phyloP scores from a whole-genome alignment of 108 stramenopile genomes.

The Seminavis robusta region DNA sequence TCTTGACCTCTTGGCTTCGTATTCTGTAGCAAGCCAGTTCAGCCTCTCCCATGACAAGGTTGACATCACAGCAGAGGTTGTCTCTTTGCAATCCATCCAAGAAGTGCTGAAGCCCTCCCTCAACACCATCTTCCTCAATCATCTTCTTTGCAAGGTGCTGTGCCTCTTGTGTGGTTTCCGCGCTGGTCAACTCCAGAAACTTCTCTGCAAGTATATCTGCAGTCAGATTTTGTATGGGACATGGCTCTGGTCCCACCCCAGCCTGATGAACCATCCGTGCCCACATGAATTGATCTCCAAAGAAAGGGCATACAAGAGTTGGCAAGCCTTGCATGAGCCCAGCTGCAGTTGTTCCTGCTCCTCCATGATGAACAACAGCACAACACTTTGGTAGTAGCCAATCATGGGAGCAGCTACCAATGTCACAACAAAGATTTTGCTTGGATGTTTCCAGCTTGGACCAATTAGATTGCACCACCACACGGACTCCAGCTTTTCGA shows the following conservation, averaged over 20 bases:
- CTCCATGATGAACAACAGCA: conserved; percentile 84
- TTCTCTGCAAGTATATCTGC: conserved; percentile 43
- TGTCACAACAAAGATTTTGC: conserved; percentile 33
- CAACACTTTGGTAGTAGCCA: conserved; percentile 65
- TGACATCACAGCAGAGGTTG: conserved; percentile 50
- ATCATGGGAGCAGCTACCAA: conserved; percentile 75
- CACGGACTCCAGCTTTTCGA: conserved; percentile 25
- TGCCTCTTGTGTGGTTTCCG: conserved; percentile 31
- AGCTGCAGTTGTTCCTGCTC: conserved; percentile 81
- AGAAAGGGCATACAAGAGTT: conserved; percentile 77
- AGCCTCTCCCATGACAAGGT: conserved; percentile 25
- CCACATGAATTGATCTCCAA: conserved; percentile 82
- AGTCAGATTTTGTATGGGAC: conserved; percentile 50
- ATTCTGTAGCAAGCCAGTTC: conserved; percentile 1
- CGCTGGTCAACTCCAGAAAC: conserved; percentile 29
- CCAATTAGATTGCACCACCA: conserved; percentile 70
- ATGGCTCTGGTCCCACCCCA: conserved; percentile 60
- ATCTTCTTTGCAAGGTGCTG: conserved; percentile 30
- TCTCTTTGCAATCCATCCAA: conserved; percentile 38
- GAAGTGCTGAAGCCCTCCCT: conserved; percentile 53
- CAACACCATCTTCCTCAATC: conserved; percentile 58
- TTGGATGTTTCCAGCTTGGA: conserved; percentile 61
- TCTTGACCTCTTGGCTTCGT: conserved; percentile 18
- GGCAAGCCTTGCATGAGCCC: conserved; percentile 68
- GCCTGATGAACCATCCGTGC: conserved; percentile 58